Percentiles rank a stretch among this genome's conserved stretches.
Conservation (phyloP, 345 rosid genomes). For the Isatis tinctoria region DNA sequence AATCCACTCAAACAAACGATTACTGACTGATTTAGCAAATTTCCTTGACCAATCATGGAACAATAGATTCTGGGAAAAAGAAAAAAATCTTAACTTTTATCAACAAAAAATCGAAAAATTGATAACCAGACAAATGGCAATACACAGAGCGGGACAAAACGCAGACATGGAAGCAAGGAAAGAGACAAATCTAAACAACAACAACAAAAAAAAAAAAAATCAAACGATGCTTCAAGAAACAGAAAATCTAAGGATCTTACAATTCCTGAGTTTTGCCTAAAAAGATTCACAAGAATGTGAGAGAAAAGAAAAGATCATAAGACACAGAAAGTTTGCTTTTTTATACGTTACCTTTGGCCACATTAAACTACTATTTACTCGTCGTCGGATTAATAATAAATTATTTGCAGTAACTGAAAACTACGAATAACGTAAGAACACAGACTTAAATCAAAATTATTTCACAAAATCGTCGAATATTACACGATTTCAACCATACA, state of each 20-base stretch:
- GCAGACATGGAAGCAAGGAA: slow-evolving; percentile 1
- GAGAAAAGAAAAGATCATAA: background rate
- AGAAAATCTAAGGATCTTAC: background rate
- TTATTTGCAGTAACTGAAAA: background rate
- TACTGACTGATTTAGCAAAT: background rate
- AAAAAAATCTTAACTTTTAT: background rate
- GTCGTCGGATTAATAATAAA: background rate
- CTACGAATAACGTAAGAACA: background rate
- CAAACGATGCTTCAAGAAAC: background rate
- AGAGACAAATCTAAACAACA: background rate
- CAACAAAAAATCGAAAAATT: background rate
- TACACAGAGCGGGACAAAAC: background rate
- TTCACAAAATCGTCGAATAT: background rate
- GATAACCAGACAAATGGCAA: slow-evolving; percentile 18
- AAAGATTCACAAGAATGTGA: background rate
- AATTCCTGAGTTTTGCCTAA: background rate
- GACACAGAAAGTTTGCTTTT: background rate
- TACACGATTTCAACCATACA: background rate
- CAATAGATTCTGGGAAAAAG: background rate
- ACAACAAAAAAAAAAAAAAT: background rate
- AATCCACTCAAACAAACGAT: background rate
- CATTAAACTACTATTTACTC: background rate
- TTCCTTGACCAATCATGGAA: background rate
- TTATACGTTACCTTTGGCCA: background rate
- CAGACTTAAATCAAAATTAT: background rate